Evolutionary conservation across 108 stramenopile species (phyloP).

Genomic region (Nitzschia putrida): DNA sequence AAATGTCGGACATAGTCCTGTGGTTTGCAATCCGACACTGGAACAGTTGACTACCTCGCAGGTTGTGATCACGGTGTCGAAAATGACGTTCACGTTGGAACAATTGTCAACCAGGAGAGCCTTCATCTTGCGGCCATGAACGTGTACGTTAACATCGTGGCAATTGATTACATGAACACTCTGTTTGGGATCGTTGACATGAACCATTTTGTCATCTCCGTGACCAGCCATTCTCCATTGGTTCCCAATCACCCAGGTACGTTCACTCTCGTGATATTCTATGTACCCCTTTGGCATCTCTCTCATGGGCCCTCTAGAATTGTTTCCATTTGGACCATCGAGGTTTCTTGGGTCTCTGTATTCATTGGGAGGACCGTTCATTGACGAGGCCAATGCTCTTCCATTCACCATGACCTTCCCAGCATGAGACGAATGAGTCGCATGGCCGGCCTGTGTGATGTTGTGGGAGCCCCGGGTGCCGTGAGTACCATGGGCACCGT

Average conservation of each 20-base stretch:
- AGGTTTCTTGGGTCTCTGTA: not conserved
- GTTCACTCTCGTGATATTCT: conserved; percentile 13
- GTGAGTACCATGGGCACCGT: not conserved
- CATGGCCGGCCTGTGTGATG: not conserved
- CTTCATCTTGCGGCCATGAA: conserved; percentile 84
- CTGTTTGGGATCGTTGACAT: conserved; percentile 24
- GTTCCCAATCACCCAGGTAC: conserved; percentile 16
- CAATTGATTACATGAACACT: conserved; percentile 46
- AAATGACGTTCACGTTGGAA: conserved; percentile 68
- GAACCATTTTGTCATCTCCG: conserved; percentile 17
- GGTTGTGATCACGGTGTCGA: conserved; percentile 76
- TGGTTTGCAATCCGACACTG: conserved; percentile 71
- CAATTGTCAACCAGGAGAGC: conserved; percentile 77
- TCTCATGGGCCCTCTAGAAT: not conserved
- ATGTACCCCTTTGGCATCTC: conserved; percentile 4
- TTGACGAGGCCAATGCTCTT: not conserved
- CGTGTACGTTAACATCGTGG: conserved; percentile 69
- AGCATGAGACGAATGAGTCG: too few relatives aligned
- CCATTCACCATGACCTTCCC: not conserved
- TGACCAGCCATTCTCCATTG: conserved; percentile 11
- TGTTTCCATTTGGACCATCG: too few relatives aligned
- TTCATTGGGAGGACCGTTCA: not conserved
- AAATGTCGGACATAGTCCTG: conserved; percentile 74
- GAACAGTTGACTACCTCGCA: conserved; percentile 89
- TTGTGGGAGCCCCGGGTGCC: not conserved